Base-by-base conservation (phyloP, 202 grass and related monocot genomes). In the Musa balbisiana region DNA sequence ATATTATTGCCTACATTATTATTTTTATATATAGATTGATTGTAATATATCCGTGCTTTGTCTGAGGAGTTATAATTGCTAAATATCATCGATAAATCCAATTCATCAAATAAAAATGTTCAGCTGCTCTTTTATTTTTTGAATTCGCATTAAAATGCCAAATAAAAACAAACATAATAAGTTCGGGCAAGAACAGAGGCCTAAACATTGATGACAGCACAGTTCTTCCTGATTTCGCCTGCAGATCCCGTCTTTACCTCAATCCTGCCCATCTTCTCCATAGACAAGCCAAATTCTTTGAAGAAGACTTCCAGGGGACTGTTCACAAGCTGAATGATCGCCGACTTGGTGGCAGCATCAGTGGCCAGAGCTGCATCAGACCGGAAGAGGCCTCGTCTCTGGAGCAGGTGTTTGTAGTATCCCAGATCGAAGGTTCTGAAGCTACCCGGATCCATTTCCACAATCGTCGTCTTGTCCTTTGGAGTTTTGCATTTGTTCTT, bases 371-470 rank as follows among this genome's bases (percentile, higher is more conserved):
- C 73, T 29, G 22, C 81, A 60, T 87, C 85, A 2, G 85, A 83
- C 62, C 55, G 77, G 73, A 87, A 75, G 52, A 87, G 85, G 1
- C 67, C 77, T 56, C 85, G 74, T 64, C 73, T 72, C 59, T 21
- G 69, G 19, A 70, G 58, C 33, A 87, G 65, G 17, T 87, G 80
- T 24, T 69, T 70, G 67, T 83, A 83, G 73, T 87, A 87, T 73
- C 85, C 82, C 1, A 74, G 82, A 74, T 87, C 85, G 67, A 87
- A 87, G 16, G 72, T 83, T 52, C 17, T 49, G 77, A 68, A 80
- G 67, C 85, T 87, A 17, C 85, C 85, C 6, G 81, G 59, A 29
- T 87, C 85, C 77, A 87, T 80, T 69, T 87, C 80, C n/a, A 81
- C 51, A 8, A 72, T 49, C 3, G 73, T 72, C 10, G 22, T 25